A percentile compares a stretch with the other conserved stretches of the same genome.
These are phyloP conservation scores for Wickerhamomyces mucosus DNA, from an alignment of 805 yeast genomes.

Conservation along the genomic window DNA sequence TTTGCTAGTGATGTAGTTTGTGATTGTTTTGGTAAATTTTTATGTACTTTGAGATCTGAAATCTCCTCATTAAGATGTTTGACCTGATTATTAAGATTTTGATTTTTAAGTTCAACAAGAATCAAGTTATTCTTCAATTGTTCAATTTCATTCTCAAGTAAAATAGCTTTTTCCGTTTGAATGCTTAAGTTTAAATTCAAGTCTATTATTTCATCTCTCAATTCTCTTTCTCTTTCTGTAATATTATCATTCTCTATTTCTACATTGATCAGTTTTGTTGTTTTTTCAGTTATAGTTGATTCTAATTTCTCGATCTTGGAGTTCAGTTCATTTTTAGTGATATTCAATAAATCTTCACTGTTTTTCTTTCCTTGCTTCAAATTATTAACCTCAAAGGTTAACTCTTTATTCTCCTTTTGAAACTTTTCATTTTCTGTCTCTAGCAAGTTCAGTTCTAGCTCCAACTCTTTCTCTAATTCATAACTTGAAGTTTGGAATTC, in stretches of 20 bases:
- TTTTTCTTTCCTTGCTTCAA: slow-evolving; percentile 20
- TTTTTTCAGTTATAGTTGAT: slow-evolving; percentile 22
- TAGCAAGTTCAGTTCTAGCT: slow-evolving; percentile 28
- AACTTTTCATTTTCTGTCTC: slow-evolving; percentile 18
- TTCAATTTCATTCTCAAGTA: slow-evolving; percentile 28
- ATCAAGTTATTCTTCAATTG: slow-evolving; percentile 19
- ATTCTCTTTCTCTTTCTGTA: slow-evolving; percentile 31
- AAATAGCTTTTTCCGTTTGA: slow-evolving; percentile 28
- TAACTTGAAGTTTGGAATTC: slow-evolving; percentile 34
- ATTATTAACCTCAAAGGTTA: slow-evolving; percentile 18
- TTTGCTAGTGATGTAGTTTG: slow-evolving; percentile 2
- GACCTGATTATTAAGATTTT: slow-evolving; percentile 19
- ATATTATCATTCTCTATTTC: slow-evolving; percentile 35
- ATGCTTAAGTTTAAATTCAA: slow-evolving; percentile 26
- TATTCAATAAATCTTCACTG: slow-evolving; percentile 18
- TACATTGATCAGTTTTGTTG: slow-evolving; percentile 26
- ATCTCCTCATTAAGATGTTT: slow-evolving; percentile 10
- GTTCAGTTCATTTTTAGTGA: slow-evolving; percentile 13
- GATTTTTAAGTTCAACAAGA: slow-evolving; percentile 19
- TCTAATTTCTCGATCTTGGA: slow-evolving; percentile 18
- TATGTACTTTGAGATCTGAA: slow-evolving; percentile 1
- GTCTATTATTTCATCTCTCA: slow-evolving; percentile 24
- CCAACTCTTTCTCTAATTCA: slow-evolving; percentile 36
- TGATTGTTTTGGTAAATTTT: not conserved
- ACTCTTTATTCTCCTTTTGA: slow-evolving; percentile 10